Conservation (phyloP, 495 filamentous ascomycete genomes). For the Xeromyces bisporus region DNA sequence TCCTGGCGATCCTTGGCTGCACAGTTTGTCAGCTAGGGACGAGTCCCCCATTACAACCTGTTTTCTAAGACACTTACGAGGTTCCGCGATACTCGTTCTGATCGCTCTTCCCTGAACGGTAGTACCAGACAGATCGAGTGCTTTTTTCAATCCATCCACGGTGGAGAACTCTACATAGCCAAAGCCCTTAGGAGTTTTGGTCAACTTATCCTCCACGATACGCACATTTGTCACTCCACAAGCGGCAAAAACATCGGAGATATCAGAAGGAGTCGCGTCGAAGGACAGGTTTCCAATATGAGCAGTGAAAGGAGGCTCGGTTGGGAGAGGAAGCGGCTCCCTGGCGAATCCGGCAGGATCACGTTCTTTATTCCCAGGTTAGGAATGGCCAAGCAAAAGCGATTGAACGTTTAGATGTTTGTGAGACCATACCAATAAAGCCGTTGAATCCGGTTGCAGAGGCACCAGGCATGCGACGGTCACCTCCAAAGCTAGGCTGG, state of each 20-base stretch:
- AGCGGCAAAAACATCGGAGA: conserved; percentile 67
- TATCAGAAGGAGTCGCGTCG: conserved; percentile 64
- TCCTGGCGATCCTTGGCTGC: conserved; percentile 57
- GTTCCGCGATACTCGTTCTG: conserved; percentile 72
- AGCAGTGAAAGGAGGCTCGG: conserved; percentile 82
- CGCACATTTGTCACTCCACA: conserved; percentile 80
- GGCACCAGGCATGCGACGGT: conserved; percentile 26
- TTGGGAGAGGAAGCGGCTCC: conserved; percentile 71
- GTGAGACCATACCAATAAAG: conserved; percentile 15
- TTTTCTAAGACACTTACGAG: conserved; percentile 43
- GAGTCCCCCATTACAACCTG: conserved; percentile 2
- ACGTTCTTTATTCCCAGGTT: conserved; percentile 17
- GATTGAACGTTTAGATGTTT: not conserved
- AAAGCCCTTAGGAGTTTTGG: conserved; percentile 87
- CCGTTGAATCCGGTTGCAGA: conserved; percentile 26
- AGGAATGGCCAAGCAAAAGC: not conserved
- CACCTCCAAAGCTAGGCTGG: conserved; percentile 23
- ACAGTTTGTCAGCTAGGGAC: conserved; percentile 13
- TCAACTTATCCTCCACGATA: conserved; percentile 88
- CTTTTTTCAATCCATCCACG: conserved; percentile 79
- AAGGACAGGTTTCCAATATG: conserved; percentile 95
- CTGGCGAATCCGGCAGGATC: conserved; percentile 46
- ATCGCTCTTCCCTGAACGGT: conserved; percentile 76
- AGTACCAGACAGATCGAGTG: conserved; percentile 61
- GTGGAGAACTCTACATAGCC: conserved; percentile 90